Evolutionary conservation across 2,329 filamentous ascomycete species (phyloP), one percentile per base, ranked within the genome.

Genomic region (Periconia macrospinosa): DNA sequence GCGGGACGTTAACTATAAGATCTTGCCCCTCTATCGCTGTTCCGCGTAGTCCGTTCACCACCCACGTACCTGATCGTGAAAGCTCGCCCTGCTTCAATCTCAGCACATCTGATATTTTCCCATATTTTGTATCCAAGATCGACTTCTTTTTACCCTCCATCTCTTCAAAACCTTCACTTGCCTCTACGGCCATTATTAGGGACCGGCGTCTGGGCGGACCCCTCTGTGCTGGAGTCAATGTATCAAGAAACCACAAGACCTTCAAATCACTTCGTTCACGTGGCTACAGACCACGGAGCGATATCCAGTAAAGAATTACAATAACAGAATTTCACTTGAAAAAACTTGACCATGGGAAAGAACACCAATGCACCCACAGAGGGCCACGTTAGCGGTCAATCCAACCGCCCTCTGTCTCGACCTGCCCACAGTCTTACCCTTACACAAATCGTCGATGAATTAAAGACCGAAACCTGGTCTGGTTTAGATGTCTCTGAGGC

Each of bases 341-440:
- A 13, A 13, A 37, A 14, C 33, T n/a, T n/a, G 15, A 37, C 15
- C 33, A 37, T 37, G 71, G 70, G 68, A 71, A 72, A 57, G 44
- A 71, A 72, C 57, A 41, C 58, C 33, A 61, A 67, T 54, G 62
- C 65, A 35, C 63, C 66, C 42, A 65, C 71, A 49, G 67, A 61
- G 56, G 65, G 64, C 52, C 76, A 78, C 60, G 69, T 71, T 35
- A 77, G 77, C 30, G 77, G 77, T 20, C 78, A 79, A 62, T 69
- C 74, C 17, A 81, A 80, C 60, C 78, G 76, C 56, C 82, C 81
- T 33, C 73, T 90, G 41, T 82, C 83, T 67, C 75, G 10, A 81
- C 86, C 86, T 7, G 83, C 87, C 11, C 87, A 90, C 67, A 77
- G 83, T 41, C 76, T 90, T 47, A 71, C 78, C 27, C 71, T 83